Percentiles rank a stretch among this genome's conserved stretches.
phyloP scores from a whole-genome alignment of 1,284 basidiomycete species.

The Puccinia polysora region DNA sequence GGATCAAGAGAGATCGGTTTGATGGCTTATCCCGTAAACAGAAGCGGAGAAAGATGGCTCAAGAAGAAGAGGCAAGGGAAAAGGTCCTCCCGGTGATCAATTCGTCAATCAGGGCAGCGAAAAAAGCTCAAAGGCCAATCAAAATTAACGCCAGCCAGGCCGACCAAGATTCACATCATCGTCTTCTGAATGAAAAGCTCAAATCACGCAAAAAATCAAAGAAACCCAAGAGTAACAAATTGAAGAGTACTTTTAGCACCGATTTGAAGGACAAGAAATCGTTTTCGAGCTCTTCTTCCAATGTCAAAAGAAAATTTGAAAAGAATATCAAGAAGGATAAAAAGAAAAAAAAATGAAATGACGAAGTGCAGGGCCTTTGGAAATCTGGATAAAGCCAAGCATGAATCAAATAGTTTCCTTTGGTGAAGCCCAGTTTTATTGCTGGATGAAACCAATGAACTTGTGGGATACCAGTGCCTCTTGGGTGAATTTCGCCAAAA shows the following conservation, averaged over 20 bases:
- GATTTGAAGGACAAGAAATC: too few species aligned
- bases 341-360: too few species aligned
- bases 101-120: conserved; percentile 33
- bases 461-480: too few species aligned
- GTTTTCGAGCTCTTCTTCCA: too few species aligned
- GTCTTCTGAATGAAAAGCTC: conserved; percentile 1
- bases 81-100: conserved; percentile 10
- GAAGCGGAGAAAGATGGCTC: conserved; percentile 39
- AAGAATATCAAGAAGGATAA: too few species aligned
- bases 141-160: conserved; percentile 30
- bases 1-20: conserved; percentile 31
- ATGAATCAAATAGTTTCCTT: too few species aligned
- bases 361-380: too few species aligned
- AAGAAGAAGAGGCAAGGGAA: conserved; percentile 38
- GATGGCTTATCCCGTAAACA: conserved; percentile 39
- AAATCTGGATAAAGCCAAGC: too few species aligned
- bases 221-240: conserved; percentile 7
- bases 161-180: conserved; percentile 21
- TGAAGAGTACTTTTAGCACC: conserved; percentile 7
- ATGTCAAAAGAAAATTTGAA: too few species aligned
- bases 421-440: too few species aligned
- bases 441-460: too few species aligned
- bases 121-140: conserved; percentile 32
- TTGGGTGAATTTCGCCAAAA: too few species aligned
- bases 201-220: conserved; percentile 13